phyloP scores from a whole-genome alignment of 2,329 filamentous ascomycete genomes.

The Nemania bipapillata region DNA sequence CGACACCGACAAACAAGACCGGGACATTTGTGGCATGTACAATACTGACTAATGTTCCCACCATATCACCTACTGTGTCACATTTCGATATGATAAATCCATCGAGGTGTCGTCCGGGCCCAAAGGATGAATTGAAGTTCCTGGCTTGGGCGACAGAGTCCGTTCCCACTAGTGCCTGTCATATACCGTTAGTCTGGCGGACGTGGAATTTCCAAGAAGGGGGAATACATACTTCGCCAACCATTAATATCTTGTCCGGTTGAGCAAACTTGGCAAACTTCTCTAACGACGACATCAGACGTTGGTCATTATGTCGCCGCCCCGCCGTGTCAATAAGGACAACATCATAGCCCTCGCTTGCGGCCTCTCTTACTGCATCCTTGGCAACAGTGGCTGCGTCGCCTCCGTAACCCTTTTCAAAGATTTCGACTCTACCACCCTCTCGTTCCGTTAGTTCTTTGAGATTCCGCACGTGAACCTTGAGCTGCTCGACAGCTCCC shows the following conservation, averaged over 20 bases:
- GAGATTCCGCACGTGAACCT: conserved; percentile 92
- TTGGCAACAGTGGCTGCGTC: conserved; percentile 95
- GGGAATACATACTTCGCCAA: conserved; percentile 67
- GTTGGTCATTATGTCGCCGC: conserved; percentile 91
- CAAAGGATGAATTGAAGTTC: conserved; percentile 96
- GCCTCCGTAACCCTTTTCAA: conserved; percentile 97
- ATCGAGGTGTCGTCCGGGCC: conserved; percentile 80
- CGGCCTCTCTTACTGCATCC: conserved; percentile 86
- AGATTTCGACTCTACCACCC: conserved; percentile 86
- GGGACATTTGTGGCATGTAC: conserved; percentile 97
- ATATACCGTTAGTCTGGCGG: conserved; percentile 32
- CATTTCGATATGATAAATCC: conserved; percentile 99
- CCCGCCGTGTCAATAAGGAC: conserved; percentile 97
- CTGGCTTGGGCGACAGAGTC: conserved; percentile 95
- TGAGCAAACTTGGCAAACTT: conserved; percentile 97
- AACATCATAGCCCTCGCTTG: conserved; percentile 82
- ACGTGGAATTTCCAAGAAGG: conserved; percentile 4
- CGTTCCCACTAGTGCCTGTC: conserved; percentile 85
- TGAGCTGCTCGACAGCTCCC: conserved; percentile 94
- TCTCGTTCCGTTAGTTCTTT: conserved; percentile 88
- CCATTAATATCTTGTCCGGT: conserved; percentile 99
- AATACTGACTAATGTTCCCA: conserved; percentile 92
- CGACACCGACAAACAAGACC: conserved; percentile 86
- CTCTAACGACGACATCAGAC: conserved; percentile 94
- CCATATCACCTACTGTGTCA: conserved; percentile 99